Evolutionary conservation across 108 stramenopile genomes (phyloP), one percentile per base, ranked within the genome.

Genomic region (Nitzschia putrida): DNA sequence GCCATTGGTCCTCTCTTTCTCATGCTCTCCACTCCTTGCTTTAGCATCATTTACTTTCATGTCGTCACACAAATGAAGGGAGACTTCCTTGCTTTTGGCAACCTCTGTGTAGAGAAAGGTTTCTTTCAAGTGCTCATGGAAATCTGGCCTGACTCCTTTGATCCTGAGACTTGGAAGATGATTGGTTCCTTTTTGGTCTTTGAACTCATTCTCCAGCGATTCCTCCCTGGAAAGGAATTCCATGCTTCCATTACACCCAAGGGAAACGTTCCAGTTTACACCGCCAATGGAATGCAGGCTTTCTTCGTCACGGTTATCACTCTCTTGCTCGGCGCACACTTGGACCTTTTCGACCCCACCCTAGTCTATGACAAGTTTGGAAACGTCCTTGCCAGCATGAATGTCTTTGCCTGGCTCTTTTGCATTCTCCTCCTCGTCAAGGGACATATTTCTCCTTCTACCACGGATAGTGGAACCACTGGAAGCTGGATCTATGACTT

Each of bases 351-450:
- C 77, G 80, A 68, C 77, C 80, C 68, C 38, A 83, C 44, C 29
- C n/a, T 85, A 16, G 80, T 98, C 24, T 97, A 98, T 76, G 94
- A 84, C 64, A 38, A 76, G 20, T 84, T 84, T 74, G 74, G 74
- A 12, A 72, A 68, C 20, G 67, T 75, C 79, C 53, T 98, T 14
- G 69, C 93, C 40, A 87, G 81, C 47, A 68, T 99, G 90, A 97
- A 96, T 79, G 45, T 97, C 23, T 96, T 97, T 77, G 96, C 92
- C 0, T 84, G 95, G n/a, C 59, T 83, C 45, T 94, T 99, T 73
- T 97, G 96, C 55, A 55, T 75, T 49, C 65, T 92, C 37, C 73
- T 98, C 29, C 72, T 72, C 51, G 41, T 94, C 75, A 99, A 99
- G 82, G 99, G 99, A 20, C 73, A 85, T 34, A 37, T 81, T 53